Evolutionary conservation across 305 asterid genomes (phyloP).

Genomic region (Fraxinus nigra): DNA sequence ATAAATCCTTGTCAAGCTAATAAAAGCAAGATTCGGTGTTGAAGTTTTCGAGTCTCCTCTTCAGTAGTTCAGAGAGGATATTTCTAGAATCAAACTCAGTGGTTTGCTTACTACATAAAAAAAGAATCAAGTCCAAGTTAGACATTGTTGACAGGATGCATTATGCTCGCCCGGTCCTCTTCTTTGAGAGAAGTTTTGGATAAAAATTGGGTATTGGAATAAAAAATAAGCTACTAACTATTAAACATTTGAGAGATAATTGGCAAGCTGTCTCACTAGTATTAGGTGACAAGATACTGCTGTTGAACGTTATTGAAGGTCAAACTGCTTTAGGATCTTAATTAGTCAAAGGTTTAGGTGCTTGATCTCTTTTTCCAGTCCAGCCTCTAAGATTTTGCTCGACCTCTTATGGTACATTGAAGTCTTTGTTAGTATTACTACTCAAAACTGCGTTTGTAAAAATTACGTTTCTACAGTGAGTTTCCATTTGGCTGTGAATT

Average conservation of each 20-base stretch:
- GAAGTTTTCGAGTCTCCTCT: constrained; percentile 3
- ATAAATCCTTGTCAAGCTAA: not conserved
- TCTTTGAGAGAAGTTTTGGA: not conserved
- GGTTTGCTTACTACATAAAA: not conserved
- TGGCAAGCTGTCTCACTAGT: not conserved
- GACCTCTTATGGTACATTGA: constrained; percentile 5
- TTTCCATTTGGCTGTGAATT: constrained; percentile 18
- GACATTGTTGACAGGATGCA: not conserved
- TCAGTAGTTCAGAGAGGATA: constrained; percentile 2
- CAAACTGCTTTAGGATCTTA: constrained; percentile 9
- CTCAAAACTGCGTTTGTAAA: constrained; percentile 14
- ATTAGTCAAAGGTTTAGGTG: not conserved
- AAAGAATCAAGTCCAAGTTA: not conserved
- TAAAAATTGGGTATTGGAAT: not conserved
- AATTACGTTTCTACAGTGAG: not conserved
- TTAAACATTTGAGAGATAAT: not conserved
- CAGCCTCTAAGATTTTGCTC: not conserved
- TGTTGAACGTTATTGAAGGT: constrained; percentile 2
- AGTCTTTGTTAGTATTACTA: not conserved
- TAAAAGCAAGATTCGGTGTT: not conserved
- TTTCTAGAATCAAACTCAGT: not conserved
- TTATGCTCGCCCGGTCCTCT: not conserved
- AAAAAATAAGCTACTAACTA: not conserved
- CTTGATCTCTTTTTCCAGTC: not conserved
- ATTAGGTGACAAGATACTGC: not conserved